Evolutionary conservation across 257 asterid species (phyloP).

Genomic region (Solanum medicagineum): DNA sequence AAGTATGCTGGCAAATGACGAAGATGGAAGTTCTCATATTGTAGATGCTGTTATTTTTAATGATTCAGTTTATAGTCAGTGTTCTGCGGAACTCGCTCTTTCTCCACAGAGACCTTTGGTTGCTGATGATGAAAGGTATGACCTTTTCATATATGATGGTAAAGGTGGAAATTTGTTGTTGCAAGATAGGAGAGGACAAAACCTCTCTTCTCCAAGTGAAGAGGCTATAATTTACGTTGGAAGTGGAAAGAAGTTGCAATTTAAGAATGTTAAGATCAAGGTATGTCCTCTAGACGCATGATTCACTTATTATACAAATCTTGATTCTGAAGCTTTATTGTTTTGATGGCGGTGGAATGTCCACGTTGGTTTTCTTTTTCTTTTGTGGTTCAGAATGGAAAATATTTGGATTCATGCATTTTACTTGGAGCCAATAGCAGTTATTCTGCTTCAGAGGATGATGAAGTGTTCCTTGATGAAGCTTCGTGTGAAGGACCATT

Average conservation of each 20-base stretch:
- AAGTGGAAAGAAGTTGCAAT: conserved; percentile 78
- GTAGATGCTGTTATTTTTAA: conserved; percentile 70
- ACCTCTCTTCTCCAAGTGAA: conserved; percentile 48
- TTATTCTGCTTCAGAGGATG: conserved; percentile 69
- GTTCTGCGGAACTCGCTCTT: conserved; percentile 50
- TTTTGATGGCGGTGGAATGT: neutral
- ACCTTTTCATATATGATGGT: conserved; percentile 76
- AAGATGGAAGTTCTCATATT: conserved; percentile 32
- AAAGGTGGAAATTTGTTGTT: conserved; percentile 77
- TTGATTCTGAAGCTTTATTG: neutral
- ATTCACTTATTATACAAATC: neutral
- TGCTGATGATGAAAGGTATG: conserved; percentile 80
- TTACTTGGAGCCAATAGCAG: conserved; percentile 80
- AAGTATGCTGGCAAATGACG: conserved; percentile 51
- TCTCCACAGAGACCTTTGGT: conserved; percentile 76
- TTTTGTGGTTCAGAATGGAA: conserved; percentile 49
- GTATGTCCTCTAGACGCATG: conserved; percentile 18
- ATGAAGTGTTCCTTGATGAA: conserved; percentile 53
- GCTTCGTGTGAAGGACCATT: conserved; percentile 28
- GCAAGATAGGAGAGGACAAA: conserved; percentile 56
- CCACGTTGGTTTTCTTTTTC: neutral
- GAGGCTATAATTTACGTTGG: conserved; percentile 83
- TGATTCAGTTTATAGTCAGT: conserved; percentile 53
- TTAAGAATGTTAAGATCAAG: conserved; percentile 75
- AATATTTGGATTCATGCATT: conserved; percentile 73